Percentiles rank a stretch among this genome's conserved stretches.
These are phyloP conservation scores for Pouteria campechiana DNA, from an alignment of 179 eudicot genomes.

Conservation along the genomic window DNA sequence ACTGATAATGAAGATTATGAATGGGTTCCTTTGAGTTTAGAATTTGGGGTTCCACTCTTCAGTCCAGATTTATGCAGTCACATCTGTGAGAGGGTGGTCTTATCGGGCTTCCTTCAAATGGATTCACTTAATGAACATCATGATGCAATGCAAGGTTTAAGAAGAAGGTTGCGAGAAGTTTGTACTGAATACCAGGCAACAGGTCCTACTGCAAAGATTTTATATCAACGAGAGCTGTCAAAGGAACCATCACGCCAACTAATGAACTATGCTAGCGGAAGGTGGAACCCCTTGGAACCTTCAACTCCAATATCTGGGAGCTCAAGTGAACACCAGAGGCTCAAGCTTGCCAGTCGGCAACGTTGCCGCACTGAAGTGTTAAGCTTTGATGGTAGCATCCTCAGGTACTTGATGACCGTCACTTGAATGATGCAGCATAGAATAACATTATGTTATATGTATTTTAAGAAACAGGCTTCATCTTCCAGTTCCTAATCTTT, in stretches of 20 bases:
- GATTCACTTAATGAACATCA: constrained; percentile 55
- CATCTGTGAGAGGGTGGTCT: constrained; percentile 70
- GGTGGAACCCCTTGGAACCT: constrained; percentile 95
- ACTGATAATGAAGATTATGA: constrained; percentile 56
- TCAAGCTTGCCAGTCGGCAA: constrained; percentile 61
- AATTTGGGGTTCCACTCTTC: constrained; percentile 89
- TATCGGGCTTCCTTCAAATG: constrained; percentile 79
- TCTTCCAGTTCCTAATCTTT: no score
- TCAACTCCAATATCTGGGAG: constrained; percentile 86
- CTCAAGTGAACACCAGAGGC: constrained; percentile 52
- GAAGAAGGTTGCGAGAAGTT: constrained; percentile 59
- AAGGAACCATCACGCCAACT: constrained; percentile 51
- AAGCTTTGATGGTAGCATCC: constrained; percentile 87
- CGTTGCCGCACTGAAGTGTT: constrained; percentile 71
- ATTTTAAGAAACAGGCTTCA: no score
- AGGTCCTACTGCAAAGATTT: constrained; percentile 72
- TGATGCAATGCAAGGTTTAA: constrained; percentile 78
- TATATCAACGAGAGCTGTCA: constrained; percentile 70
- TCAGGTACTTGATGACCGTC: no score
- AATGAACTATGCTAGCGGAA: constrained; percentile 89
- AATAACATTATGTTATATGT: no score
- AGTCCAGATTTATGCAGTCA: constrained; percentile 77
- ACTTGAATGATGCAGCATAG: no score
- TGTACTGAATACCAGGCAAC: constrained; percentile 78
- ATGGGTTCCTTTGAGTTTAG: constrained; percentile 87